Percentiles rank a stretch among this genome's conserved stretches.
Evolutionary conservation across 176 grass and related monocot genomes (phyloP).

Genomic region (Aegilops umbellulata): DNA sequence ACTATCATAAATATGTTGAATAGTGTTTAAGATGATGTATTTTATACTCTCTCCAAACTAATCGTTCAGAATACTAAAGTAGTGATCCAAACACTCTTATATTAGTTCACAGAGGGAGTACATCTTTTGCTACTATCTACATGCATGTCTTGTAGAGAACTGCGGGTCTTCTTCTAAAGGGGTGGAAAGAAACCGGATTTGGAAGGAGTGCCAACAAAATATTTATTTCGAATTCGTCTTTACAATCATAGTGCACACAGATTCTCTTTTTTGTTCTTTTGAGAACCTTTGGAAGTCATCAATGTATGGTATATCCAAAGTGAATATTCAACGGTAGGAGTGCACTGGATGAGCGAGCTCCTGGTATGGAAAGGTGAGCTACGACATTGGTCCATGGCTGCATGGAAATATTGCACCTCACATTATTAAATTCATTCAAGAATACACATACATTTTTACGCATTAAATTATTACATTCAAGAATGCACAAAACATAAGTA

Average conservation of each 20-base stretch:
- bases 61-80: no score
- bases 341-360: conserved; percentile 6
- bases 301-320: not conserved
- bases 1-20: no score
- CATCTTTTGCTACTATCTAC: no score
- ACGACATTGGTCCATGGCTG: not conserved
- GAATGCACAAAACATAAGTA: not conserved
- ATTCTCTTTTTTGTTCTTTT: conserved; percentile 23
- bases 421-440: not conserved
- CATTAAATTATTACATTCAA: not conserved
- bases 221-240: not conserved
- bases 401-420: conserved; percentile 10
- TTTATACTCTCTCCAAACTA: no score
- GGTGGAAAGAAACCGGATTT: no score
- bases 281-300: conserved; percentile 37
- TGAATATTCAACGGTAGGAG: not conserved
- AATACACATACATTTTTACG: not conserved
- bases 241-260: not conserved
- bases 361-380: conserved; percentile 41
- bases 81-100: no score
- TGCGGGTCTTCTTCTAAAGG: no score
- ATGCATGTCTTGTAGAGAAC: no score
- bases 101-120: no score
- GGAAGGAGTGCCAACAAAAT: not conserved
- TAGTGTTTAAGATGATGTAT: no score